These are phyloP conservation scores for Chrysoporthe cubensis DNA, from an alignment of 2,329 filamentous ascomycete species.

Conservation along the genomic window DNA sequence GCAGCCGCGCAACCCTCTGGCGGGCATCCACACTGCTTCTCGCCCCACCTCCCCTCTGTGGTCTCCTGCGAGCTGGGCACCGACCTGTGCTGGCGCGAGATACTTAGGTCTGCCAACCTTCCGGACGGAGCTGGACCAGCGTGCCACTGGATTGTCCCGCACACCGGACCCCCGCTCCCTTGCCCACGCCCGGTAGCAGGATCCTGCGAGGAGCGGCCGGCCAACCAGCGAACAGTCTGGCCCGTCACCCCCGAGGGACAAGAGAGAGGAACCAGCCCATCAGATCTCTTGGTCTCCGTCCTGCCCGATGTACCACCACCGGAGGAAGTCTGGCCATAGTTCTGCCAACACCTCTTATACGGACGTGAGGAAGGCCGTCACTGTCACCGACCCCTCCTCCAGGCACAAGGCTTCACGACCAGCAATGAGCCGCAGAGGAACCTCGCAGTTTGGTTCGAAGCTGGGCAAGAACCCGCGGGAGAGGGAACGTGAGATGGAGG, in stretches of 20 bases:
- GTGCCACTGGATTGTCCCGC: conserved; percentile 9
- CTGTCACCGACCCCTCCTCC: conserved; percentile 47
- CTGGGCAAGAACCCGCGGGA: conserved; percentile 56
- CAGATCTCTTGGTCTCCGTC: conserved; percentile 15
- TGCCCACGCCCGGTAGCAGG: conserved; percentile 24
- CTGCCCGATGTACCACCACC: conserved; percentile 57
- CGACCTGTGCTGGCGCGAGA: conserved; percentile 10
- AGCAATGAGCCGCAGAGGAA: conserved; percentile 49
- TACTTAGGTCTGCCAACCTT: conserved; percentile 10
- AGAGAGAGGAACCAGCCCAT: conserved; percentile 9
- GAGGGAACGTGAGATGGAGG: conserved; percentile 54
- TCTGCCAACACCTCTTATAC: conserved; percentile 57
- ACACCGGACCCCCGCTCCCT: conserved; percentile 26
- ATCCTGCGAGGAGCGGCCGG: conserved; percentile 15
- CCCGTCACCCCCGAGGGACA: conserved; percentile 16
- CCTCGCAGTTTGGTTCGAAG: conserved; percentile 44
- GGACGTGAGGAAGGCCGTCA: conserved; percentile 57
- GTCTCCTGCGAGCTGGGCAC: conserved; percentile 18
- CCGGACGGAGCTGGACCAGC: conserved; percentile 13
- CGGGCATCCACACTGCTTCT: conserved; percentile 12
- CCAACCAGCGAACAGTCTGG: conserved; percentile 27
- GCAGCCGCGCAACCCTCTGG: conserved; percentile 23
- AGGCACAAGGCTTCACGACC: conserved; percentile 51
- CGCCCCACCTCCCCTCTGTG: conserved; percentile 15
- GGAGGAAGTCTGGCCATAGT: conserved; percentile 60